A percentile compares a stretch with the other conserved stretches of the same genome.
These are phyloP conservation scores for Pulicaria dysenterica DNA, from an alignment of 129 eudicot species.

Conservation along the genomic window DNA sequence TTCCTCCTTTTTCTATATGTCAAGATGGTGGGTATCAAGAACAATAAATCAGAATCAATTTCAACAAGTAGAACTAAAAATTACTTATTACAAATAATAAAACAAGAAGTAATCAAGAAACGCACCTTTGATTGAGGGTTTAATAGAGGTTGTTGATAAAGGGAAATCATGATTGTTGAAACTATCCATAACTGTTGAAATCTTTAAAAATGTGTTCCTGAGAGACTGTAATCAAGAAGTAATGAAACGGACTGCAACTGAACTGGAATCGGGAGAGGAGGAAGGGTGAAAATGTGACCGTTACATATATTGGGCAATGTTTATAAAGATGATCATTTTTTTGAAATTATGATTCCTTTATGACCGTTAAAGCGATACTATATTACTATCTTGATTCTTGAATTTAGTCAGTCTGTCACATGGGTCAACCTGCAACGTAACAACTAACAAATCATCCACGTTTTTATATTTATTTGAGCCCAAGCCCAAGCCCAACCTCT, in stretches of 20 bases:
- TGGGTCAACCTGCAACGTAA: slow-evolving; percentile 9
- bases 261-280: neutral
- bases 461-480: neutral
- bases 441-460: neutral
- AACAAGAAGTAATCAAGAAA: neutral
- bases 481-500: neutral
- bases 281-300: slow-evolving; percentile 38
- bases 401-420: neutral
- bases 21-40: neutral
- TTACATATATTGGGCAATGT: slow-evolving; percentile 20
- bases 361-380: slow-evolving; percentile 30
- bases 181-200: slow-evolving; percentile 22
- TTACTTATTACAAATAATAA: neutral
- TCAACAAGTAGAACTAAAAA: neutral
- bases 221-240: neutral
- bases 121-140: slow-evolving; percentile 20
- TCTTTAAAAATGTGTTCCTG: slow-evolving; percentile 1
- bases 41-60: neutral
- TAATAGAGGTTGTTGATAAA: slow-evolving; percentile 7
- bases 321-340: neutral
- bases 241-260: neutral
- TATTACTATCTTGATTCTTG: too few species aligned
- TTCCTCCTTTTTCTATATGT: slow-evolving; percentile 43
- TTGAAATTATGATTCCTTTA: slow-evolving; percentile 11
- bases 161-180: neutral